Conservation (phyloP, 257 asterid species). For the Leptodermis oblonga region DNA sequence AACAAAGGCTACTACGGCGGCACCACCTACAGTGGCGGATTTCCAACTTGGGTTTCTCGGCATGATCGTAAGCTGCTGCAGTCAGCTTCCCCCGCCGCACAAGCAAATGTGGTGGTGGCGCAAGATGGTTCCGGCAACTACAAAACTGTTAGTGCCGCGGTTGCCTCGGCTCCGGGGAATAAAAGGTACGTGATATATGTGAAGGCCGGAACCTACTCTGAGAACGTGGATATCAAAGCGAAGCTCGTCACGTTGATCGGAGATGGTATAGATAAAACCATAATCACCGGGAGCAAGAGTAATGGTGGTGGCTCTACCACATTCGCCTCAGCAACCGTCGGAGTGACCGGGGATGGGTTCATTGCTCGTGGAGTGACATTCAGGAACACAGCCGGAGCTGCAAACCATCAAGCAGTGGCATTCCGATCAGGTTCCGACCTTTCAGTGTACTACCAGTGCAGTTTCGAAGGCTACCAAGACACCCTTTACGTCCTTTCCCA, state of each 20-base stretch:
- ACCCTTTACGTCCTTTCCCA: slow-evolving; percentile 60
- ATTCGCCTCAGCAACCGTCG: slow-evolving; percentile 75
- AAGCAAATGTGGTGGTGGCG: slow-evolving; percentile 57
- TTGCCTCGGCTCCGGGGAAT: slow-evolving; percentile 46
- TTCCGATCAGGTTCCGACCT: slow-evolving; percentile 71
- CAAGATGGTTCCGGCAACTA: slow-evolving; percentile 61
- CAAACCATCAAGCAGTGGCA: slow-evolving; percentile 70
- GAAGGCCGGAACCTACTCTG: slow-evolving; percentile 58
- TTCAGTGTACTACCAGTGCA: slow-evolving; percentile 66
- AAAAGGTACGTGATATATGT: slow-evolving; percentile 57
- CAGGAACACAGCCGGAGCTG: slow-evolving; percentile 71
- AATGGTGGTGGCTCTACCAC: slow-evolving; percentile 78
- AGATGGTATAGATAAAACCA: slow-evolving; percentile 73
- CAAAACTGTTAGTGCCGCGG: slow-evolving; percentile 50
- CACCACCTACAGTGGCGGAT: slow-evolving; percentile 28
- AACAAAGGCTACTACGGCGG: slow-evolving; percentile 30
- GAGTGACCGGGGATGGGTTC: slow-evolving; percentile 47
- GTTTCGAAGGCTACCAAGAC: slow-evolving; percentile 86
- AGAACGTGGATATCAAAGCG: slow-evolving; percentile 51
- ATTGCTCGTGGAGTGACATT: slow-evolving; percentile 51
- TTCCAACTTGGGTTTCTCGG: slow-evolving; percentile 49
- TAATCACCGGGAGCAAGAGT: slow-evolving; percentile 84
- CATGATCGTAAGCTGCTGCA: slow-evolving; percentile 57
- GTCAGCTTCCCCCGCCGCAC: slow-evolving; percentile 18
- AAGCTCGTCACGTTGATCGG: slow-evolving; percentile 63